phyloP scores from a whole-genome alignment of 768 basidiomycete species.

The Auriscalpium vulgare region DNA sequence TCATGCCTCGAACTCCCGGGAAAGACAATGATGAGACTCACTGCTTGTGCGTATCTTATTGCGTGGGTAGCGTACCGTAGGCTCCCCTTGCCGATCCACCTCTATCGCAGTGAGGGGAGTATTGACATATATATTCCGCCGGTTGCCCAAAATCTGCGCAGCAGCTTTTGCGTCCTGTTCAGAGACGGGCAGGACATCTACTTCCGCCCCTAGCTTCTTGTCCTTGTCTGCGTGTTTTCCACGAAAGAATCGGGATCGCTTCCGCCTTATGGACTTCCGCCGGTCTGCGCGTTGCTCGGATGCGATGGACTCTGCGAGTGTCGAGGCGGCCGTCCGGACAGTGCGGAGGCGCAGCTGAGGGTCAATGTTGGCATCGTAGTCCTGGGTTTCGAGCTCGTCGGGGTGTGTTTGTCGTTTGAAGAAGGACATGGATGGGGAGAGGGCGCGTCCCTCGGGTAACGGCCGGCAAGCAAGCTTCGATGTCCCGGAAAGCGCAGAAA shows the following conservation, averaged over 20 bases:
- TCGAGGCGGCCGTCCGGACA: slow-evolving; percentile 88
- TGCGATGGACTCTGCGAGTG: slow-evolving; percentile 79
- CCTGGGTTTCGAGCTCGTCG: slow-evolving; percentile 39
- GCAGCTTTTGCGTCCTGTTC: slow-evolving; percentile 21
- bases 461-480: too few relatives aligned
- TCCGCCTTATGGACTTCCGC: slow-evolving; percentile 41
- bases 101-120: slow-evolving; percentile 55
- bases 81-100: slow-evolving; percentile 67
- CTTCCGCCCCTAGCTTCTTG: slow-evolving; percentile 35
- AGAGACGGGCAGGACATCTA: slow-evolving; percentile 21
- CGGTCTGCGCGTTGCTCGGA: slow-evolving; percentile 65
- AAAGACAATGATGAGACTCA: slow-evolving; percentile 33
- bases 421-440: slow-evolving; percentile 5
- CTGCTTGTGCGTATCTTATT: slow-evolving; percentile 95
- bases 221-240: slow-evolving; percentile 30
- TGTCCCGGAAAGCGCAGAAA: too few relatives aligned
- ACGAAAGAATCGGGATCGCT: slow-evolving; percentile 51
- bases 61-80: slow-evolving; percentile 67
- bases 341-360: slow-evolving; percentile 82
- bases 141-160: slow-evolving; percentile 36
- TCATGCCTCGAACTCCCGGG: slow-evolving; percentile 1
- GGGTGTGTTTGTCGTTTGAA: slow-evolving; percentile 7
- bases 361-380: slow-evolving; percentile 67
- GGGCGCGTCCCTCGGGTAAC: background rate
- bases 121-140: slow-evolving; percentile 82